Conservation (phyloP, 140 eudicot genomes). For the Senecio squalidus region DNA sequence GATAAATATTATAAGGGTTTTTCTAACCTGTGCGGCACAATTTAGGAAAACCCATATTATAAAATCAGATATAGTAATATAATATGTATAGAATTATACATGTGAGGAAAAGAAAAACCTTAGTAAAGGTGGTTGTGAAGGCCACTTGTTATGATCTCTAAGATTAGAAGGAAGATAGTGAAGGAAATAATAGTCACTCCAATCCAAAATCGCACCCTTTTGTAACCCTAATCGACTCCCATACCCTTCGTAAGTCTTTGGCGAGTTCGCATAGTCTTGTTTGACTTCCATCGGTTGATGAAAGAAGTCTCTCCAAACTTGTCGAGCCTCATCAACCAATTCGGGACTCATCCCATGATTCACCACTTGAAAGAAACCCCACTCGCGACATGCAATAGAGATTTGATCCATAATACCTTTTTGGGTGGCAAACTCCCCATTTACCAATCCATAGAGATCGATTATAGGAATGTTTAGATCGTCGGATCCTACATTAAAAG, state of each 20-base stretch:
- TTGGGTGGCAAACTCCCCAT: conserved; percentile 8
- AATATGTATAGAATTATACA: neutral
- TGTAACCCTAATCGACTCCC: conserved; percentile 76
- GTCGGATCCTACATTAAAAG: neutral
- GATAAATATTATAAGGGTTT: neutral
- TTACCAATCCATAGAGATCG: conserved; percentile 34
- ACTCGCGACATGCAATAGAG: conserved; percentile 53
- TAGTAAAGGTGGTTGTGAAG: conserved; percentile 49
- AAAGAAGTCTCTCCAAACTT: conserved; percentile 68
- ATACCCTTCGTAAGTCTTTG: conserved; percentile 76
- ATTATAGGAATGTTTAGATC: conserved; percentile 46
- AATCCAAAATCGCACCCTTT: conserved; percentile 84
- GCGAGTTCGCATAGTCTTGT: conserved; percentile 62
- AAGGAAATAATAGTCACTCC: conserved; percentile 84
- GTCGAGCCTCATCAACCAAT: conserved; percentile 55
- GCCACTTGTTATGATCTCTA: conserved; percentile 76
- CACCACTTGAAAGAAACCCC: conserved; percentile 86
- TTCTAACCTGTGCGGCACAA: no score
- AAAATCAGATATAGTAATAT: neutral
- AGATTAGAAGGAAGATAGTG: conserved; percentile 62
- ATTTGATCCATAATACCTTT: conserved; percentile 24
- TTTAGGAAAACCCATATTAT: no score
- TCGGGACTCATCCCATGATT: conserved; percentile 65
- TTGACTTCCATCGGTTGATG: conserved; percentile 80
- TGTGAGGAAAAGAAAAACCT: conserved; percentile 33